Evolutionary conservation across 345 rosid genomes (phyloP).

Genomic region (Brassica napus): Da-Ae NC_063441.1:17061501-17062000

Average conservation of each 20-base stretch:
- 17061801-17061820: neutral
- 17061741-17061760: slow-evolving; percentile 10
- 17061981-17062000: neutral
- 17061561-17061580: neutral
- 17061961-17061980: neutral
- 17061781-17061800: slow-evolving; percentile 31
- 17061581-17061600: too few relatives aligned
- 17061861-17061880: slow-evolving; percentile 1
- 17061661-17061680: neutral
- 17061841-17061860: slow-evolving; percentile 34
- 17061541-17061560: neutral
- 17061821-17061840: slow-evolving; percentile 13
- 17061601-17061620: too few relatives aligned
- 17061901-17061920: slow-evolving; percentile 48
- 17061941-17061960: slow-evolving; percentile 36
- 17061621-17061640: neutral
- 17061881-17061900: slow-evolving; percentile 57
- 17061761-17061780: slow-evolving; percentile 18
- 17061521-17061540: neutral
- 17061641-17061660: neutral
- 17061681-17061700: neutral
- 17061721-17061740: neutral
- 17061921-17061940: slow-evolving; percentile 48
- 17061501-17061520: neutral
- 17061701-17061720: slow-evolving; percentile 2